Evolutionary conservation across 2,329 filamentous ascomycete species (phyloP).

Genomic region (Hypoxylon sp.): DNA sequence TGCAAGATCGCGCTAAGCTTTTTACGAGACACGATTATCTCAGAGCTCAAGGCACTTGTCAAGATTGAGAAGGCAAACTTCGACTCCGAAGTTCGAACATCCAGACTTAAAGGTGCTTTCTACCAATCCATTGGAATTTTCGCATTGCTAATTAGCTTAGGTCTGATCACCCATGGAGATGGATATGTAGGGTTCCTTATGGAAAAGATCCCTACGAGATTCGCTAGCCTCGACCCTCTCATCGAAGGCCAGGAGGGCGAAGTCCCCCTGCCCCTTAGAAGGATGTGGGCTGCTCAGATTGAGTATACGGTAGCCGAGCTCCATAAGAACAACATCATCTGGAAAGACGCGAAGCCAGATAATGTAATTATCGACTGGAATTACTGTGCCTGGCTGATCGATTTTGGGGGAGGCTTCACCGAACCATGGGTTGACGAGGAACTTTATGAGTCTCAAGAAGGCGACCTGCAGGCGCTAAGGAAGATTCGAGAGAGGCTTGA

Average conservation of each 20-base stretch:
- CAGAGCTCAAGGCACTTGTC: background rate
- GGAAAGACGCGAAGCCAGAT: background rate
- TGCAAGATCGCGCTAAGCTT: background rate
- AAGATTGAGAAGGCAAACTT: background rate
- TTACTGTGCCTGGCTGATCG: slow-evolving; percentile 3
- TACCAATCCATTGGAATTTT: background rate
- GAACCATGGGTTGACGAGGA: background rate
- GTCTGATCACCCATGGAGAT: background rate
- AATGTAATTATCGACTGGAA: slow-evolving; percentile 6
- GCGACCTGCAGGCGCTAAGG: slow-evolving; percentile 1
- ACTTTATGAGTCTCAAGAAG: slow-evolving; percentile 33
- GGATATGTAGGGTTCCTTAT: background rate
- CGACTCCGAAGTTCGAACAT: background rate
- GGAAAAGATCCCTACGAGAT: background rate
- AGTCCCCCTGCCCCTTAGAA: background rate
- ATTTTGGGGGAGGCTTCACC: slow-evolving; percentile 6
- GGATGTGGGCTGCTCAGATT: slow-evolving; percentile 9
- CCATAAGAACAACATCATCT: background rate
- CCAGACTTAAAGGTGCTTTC: background rate
- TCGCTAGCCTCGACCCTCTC: background rate
- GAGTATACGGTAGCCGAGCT: background rate
- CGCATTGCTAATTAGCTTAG: background rate
- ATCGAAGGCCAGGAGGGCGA: background rate
- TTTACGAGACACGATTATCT: background rate
- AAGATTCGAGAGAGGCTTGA: slow-evolving; percentile 13